These are phyloP conservation scores for Colletotrichum spinosum DNA, from an alignment of 2,329 filamentous ascomycete genomes.

Conservation along the genomic window DNA sequence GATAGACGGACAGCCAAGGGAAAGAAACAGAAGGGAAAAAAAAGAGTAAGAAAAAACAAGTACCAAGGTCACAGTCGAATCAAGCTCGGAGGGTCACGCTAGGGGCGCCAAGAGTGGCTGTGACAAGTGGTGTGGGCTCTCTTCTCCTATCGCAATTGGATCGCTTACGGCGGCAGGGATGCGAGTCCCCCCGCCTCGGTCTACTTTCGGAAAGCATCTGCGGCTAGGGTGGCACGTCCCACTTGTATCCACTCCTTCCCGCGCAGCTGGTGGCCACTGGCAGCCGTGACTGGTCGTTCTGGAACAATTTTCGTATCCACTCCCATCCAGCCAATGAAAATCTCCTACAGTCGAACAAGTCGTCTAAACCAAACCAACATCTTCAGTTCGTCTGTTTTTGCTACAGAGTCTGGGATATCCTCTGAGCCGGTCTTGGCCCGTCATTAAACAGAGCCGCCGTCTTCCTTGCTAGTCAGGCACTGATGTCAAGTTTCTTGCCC, in stretches of 20 bases:
- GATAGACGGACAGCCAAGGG: conserved; percentile 5
- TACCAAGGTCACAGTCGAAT: conserved; percentile 23
- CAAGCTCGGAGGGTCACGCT: conserved; percentile 26
- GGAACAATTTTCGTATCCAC: neutral
- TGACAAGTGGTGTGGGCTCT: neutral
- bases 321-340: neutral
- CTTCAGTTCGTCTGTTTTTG: neutral
- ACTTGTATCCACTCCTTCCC: neutral
- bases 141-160: neutral
- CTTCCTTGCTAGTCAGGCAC: conserved; percentile 1
- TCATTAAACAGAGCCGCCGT: neutral
- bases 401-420: neutral
- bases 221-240: conserved; percentile 11
- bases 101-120: conserved; percentile 33
- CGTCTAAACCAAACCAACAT: no score
- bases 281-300: neutral
- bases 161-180: neutral
- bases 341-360: neutral
- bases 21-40: neutral
- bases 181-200: neutral
- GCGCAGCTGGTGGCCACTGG: conserved; percentile 14
- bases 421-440: neutral
- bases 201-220: conserved; percentile 10
- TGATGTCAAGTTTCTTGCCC: neutral
- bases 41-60: conserved; percentile 14